Percentiles rank a stretch among this genome's conserved stretches.
phyloP scores from a whole-genome alignment of 305 asterid genomes.

The Plantago coronopus region DNA sequence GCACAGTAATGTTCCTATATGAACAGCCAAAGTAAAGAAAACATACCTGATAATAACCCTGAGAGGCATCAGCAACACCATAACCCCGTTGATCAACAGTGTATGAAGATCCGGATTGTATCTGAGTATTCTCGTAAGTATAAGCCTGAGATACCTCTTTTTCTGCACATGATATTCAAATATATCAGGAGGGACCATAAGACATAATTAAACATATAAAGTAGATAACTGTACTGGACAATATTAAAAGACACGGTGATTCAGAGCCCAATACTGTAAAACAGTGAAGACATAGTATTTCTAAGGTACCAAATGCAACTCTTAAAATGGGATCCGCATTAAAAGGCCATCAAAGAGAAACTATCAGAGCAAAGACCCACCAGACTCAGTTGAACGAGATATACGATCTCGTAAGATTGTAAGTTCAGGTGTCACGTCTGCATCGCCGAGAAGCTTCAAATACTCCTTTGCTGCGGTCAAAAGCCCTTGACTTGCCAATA shows the following conservation, averaged over 20 bases:
- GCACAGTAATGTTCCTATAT: constrained; percentile 3
- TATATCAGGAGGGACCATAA: constrained; percentile 22
- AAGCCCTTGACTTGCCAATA: constrained; percentile 96
- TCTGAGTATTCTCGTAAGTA: constrained; percentile 45
- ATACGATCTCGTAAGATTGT: constrained; percentile 85
- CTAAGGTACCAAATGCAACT: too few relatives aligned
- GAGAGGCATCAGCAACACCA: constrained; percentile 55
- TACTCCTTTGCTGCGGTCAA: constrained; percentile 90
- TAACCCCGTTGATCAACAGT: constrained; percentile 55
- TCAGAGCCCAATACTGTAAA: too few relatives aligned
- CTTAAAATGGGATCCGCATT: neutral
- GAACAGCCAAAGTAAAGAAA: constrained; percentile 13
- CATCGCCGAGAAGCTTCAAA: constrained; percentile 88
- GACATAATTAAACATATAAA: constrained; percentile 6
- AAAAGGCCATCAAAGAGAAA: constrained; percentile 10
- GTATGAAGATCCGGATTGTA: constrained; percentile 45
- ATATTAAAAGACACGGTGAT: neutral
- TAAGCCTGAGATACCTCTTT: constrained; percentile 45
- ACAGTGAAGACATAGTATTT: too few relatives aligned
- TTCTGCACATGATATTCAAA: constrained; percentile 40
- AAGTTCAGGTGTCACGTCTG: constrained; percentile 87
- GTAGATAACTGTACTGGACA: constrained; percentile 21
- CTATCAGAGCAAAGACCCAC: constrained; percentile 30
- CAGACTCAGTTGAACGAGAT: constrained; percentile 73
- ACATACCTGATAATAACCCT: constrained; percentile 62